phyloP scores from a whole-genome alignment of 306 rosid species.

The Geum urbanum region DNA sequence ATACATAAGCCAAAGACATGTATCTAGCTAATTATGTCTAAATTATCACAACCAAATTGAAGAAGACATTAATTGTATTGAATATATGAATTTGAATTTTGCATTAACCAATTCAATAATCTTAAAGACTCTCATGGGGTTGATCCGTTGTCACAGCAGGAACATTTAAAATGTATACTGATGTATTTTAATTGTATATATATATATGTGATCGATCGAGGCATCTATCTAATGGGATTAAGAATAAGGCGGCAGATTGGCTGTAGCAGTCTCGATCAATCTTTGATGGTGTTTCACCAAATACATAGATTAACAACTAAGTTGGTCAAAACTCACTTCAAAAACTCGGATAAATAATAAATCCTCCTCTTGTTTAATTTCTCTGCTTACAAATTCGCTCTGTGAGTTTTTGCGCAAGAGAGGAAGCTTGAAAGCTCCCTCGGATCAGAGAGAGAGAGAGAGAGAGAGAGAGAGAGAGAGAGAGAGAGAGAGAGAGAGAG shows the following conservation, averaged over 20 bases:
- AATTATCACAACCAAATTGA: background rate
- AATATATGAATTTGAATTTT: background rate
- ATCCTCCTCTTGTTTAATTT: background rate
- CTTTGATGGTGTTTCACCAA: conserved; percentile 4
- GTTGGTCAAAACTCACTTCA: conserved; percentile 6
- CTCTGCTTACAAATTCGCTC: background rate
- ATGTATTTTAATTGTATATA: background rate
- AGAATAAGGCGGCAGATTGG: background rate
- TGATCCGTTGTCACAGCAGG: background rate
- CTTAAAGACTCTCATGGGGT: background rate
- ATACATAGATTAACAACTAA: background rate
- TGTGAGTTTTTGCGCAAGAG: too few species aligned
- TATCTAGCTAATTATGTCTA: too few species aligned
- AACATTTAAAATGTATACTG: too few species aligned
- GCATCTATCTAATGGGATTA: too few species aligned
- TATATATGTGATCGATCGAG: too few species aligned
- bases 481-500: background rate
- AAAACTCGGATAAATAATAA: background rate
- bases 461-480: too few species aligned
- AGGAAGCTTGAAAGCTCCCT: too few species aligned
- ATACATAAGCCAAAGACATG: too few species aligned
- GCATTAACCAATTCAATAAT: background rate
- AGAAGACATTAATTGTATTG: background rate
- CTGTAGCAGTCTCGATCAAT: background rate
- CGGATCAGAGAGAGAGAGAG: too few species aligned